Conservation (phyloP, 305 asterid genomes). For the Petunia hybrid region DNA sequence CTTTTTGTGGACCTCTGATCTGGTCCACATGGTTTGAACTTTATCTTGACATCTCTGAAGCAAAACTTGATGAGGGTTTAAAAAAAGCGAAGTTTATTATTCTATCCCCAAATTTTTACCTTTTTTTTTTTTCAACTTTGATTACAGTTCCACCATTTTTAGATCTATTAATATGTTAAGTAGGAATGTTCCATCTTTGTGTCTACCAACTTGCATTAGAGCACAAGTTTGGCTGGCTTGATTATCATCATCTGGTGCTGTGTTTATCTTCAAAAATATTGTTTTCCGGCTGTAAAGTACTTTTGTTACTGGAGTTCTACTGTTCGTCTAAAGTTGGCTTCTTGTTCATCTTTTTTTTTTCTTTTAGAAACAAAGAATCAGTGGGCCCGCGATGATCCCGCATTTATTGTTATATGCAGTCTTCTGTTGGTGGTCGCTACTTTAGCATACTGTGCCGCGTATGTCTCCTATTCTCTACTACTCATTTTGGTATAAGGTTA, state of each 20-base stretch:
- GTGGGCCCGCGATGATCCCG: slow-evolving; percentile 99
- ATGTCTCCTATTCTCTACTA: slow-evolving; percentile 46
- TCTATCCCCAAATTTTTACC: not conserved
- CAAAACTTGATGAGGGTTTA: not conserved
- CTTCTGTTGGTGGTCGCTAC: slow-evolving; percentile 79
- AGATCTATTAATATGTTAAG: not conserved
- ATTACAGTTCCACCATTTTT: not conserved
- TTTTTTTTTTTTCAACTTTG: not conserved
- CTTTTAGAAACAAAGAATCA: slow-evolving; percentile 95
- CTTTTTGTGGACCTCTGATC: not conserved
- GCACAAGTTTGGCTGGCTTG: slow-evolving; percentile 3
- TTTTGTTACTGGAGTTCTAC: slow-evolving; percentile 26
- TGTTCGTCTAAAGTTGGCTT: slow-evolving; percentile 32
- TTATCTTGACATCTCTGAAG: slow-evolving; percentile 9
- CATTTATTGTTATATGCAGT: slow-evolving; percentile 88
- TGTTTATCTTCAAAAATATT: not conserved
- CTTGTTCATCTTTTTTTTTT: slow-evolving; percentile 32
- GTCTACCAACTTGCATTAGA: not conserved
- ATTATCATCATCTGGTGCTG: not conserved
- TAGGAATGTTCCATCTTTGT: slow-evolving; percentile 7
- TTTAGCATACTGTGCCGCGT: slow-evolving; percentile 95
- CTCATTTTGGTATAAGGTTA: slow-evolving; percentile 22
- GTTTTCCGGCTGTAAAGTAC: not conserved
- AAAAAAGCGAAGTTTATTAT: not conserved
- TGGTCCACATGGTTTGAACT: slow-evolving; percentile 10